Evolutionary conservation across 345 rosid species (phyloP).

Genomic region (Brassica incana): DNA sequence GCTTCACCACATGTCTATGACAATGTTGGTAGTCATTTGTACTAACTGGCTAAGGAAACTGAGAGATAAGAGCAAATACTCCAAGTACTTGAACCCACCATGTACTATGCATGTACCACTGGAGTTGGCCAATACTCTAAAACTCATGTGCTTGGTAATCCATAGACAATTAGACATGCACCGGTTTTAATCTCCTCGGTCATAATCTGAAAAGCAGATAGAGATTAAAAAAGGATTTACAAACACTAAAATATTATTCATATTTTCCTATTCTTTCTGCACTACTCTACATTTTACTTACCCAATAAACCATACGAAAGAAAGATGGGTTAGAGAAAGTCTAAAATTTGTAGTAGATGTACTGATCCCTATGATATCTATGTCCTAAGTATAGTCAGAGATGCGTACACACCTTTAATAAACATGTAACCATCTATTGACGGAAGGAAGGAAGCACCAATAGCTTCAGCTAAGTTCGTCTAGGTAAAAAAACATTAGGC

Average conservation of each 20-base stretch:
- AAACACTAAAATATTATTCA: background rate
- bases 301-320: slow-evolving; percentile 1
- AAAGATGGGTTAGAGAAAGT: background rate
- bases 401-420: slow-evolving; percentile 17
- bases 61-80: background rate
- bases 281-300: background rate
- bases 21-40: background rate
- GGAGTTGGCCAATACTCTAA: slow-evolving; percentile 91
- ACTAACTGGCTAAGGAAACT: background rate
- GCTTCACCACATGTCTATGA: background rate
- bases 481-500: slow-evolving; percentile 10
- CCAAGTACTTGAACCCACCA: slow-evolving; percentile 46
- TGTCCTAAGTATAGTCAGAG: too few relatives aligned
- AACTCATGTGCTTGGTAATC: slow-evolving; percentile 80
- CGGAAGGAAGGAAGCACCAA: slow-evolving; percentile 23
- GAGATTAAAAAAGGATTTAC: background rate
- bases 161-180: slow-evolving; percentile 57
- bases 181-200: slow-evolving; percentile 77
- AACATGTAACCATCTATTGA: slow-evolving; percentile 73
- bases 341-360: too few relatives aligned
- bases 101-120: slow-evolving; percentile 64
- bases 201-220: slow-evolving; percentile 91
- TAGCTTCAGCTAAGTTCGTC: slow-evolving; percentile 54
- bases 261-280: background rate
- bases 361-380: too few relatives aligned